Evolutionary conservation across 192 early-diverging fungal genomes (phyloP).

Genomic region (Backusella westeae): DNA sequence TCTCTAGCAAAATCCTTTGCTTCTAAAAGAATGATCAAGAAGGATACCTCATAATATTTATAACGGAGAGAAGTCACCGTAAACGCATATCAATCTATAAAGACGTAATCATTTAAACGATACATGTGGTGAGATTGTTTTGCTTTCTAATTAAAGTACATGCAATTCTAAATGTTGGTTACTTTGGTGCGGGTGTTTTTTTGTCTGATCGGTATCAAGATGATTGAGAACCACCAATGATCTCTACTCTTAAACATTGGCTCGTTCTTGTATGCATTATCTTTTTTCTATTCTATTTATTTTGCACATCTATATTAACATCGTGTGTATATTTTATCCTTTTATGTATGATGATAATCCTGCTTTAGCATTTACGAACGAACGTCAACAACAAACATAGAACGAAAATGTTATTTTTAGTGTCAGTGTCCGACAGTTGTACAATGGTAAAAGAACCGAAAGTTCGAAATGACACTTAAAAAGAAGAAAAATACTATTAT

Average conservation of each 20-base stretch:
- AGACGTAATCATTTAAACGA: too few species aligned
- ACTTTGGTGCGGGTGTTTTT: too few species aligned
- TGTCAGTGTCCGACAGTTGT: background rate
- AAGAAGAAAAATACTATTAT: background rate
- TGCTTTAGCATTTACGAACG: background rate
- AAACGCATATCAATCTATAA: background rate
- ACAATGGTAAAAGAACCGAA: background rate
- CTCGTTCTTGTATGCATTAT: background rate
- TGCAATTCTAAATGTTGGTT: background rate
- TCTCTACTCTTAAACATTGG: background rate
- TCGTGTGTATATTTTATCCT: background rate
- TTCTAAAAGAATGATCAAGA: too few species aligned
- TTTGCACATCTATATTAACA: background rate
- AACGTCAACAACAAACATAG: background rate
- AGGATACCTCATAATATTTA: background rate
- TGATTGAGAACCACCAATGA: background rate
- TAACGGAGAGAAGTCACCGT: background rate
- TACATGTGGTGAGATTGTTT: background rate
- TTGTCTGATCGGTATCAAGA: too few species aligned
- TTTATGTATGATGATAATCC: background rate
- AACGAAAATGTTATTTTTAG: background rate
- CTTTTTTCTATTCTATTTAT: background rate
- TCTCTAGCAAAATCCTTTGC: too few species aligned
- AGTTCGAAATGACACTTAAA: background rate
- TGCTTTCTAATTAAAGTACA: background rate